phyloP scores from a whole-genome alignment of 768 basidiomycete genomes.

The Polyporus arcularius region DNA sequence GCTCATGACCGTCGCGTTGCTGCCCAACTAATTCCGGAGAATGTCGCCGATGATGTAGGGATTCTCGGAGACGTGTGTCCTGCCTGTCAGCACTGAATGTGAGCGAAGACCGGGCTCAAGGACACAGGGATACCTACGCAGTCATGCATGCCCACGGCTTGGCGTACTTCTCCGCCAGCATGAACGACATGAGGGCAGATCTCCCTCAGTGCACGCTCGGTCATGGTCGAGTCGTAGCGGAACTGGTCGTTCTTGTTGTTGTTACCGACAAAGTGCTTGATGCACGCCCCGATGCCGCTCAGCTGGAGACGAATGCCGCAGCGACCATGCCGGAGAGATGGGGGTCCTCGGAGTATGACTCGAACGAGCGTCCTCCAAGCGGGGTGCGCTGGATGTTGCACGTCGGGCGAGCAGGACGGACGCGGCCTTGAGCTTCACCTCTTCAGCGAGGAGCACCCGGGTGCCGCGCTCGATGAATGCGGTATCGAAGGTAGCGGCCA shows the following conservation, averaged over 20 bases:
- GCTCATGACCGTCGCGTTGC: constrained; percentile 73
- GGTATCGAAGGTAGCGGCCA: constrained; percentile 75
- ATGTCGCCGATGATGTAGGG: constrained; percentile 58
- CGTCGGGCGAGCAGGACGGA: constrained; percentile 77
- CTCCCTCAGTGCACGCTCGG: constrained; percentile 55
- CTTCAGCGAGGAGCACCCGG: constrained; percentile 62
- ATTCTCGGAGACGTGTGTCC: constrained; percentile 66
- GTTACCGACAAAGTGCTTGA: constrained; percentile 84
- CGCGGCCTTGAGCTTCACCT: constrained; percentile 70
- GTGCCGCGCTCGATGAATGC: constrained; percentile 67
- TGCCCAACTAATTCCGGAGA: constrained; percentile 74
- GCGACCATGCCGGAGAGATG: constrained; percentile 71
- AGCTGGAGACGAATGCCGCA: constrained; percentile 72
- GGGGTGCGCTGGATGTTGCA: constrained; percentile 84
- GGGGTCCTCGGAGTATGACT: constrained; percentile 81
- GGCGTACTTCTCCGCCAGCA: constrained; percentile 52
- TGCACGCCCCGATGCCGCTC: constrained; percentile 72
- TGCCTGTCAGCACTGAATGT: too few relatives aligned
- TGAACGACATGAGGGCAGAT: constrained; percentile 62
- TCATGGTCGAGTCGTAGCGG: constrained; percentile 55
- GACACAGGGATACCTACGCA: constrained; percentile 43
- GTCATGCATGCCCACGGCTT: constrained; percentile 61
- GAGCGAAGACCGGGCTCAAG: neutral
- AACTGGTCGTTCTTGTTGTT: constrained; percentile 81
- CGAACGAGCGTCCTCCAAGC: constrained; percentile 65